Percentiles rank a stretch among this genome's conserved stretches.
Conservation (phyloP, 1,139 yeast genomes). For the Hyphopichia wangnamkhiaoensis region DNA sequence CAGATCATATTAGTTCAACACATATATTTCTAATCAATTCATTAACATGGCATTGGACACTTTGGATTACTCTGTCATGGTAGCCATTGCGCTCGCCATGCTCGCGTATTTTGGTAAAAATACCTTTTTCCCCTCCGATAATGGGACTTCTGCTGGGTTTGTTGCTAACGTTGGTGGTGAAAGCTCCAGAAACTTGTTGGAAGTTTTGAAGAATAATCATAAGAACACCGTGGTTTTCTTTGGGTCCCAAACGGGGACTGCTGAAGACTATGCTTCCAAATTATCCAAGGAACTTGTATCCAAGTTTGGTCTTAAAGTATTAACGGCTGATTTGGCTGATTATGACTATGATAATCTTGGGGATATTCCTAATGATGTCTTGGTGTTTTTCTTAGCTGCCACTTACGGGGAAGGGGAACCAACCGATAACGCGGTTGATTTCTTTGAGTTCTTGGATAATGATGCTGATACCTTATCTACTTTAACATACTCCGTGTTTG, state of each 20-base stretch:
- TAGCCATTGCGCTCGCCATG: slow-evolving; percentile 64
- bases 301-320: slow-evolving; percentile 76
- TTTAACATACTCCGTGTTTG: slow-evolving; percentile 74
- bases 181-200: slow-evolving; percentile 61
- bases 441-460: slow-evolving; percentile 59
- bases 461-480: slow-evolving; percentile 64
- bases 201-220: slow-evolving; percentile 58
- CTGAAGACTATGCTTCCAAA: slow-evolving; percentile 93
- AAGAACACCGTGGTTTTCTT: slow-evolving; percentile 82
- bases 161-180: slow-evolving; percentile 38
- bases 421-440: slow-evolving; percentile 86
- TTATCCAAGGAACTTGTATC: slow-evolving; percentile 85
- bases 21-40: too few relatives aligned
- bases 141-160: slow-evolving; percentile 41
- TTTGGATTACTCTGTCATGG: slow-evolving; percentile 69
- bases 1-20: too few relatives aligned
- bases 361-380: slow-evolving; percentile 49
- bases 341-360: slow-evolving; percentile 75
- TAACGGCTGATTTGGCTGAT: slow-evolving; percentile 88
- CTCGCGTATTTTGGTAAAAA: slow-evolving; percentile 70
- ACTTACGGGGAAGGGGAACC: slow-evolving; percentile 99
- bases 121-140: slow-evolving; percentile 45
- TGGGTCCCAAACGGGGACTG: slow-evolving; percentile 99
- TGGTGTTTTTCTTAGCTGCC: slow-evolving; percentile 78
- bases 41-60: slow-evolving; percentile 57